Conservation (phyloP, 768 basidiomycete species). For the Astraeus odoratus region DNA sequence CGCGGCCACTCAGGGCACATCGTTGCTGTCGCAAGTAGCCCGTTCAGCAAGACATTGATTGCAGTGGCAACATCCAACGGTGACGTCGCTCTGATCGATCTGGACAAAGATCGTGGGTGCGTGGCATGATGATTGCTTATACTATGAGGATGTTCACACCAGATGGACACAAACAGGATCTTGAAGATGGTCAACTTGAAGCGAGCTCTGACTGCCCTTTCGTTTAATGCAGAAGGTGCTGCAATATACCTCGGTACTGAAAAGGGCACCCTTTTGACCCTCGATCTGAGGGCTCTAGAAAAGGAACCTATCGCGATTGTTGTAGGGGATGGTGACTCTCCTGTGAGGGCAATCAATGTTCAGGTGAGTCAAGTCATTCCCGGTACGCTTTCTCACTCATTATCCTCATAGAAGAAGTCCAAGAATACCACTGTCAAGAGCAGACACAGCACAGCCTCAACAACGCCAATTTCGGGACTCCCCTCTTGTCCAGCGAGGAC, state of each 20-base stretch:
- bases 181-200: slow-evolving; percentile 53
- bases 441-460: slow-evolving; percentile 10
- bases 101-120: slow-evolving; percentile 72
- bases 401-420: slow-evolving; percentile 9
- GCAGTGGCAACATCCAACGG: slow-evolving; percentile 52
- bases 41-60: slow-evolving; percentile 70
- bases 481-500: slow-evolving; percentile 2
- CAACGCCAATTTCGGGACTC: slow-evolving; percentile 1
- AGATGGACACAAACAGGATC: slow-evolving; percentile 35
- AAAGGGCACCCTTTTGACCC: slow-evolving; percentile 52
- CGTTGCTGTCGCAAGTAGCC: slow-evolving; percentile 53
- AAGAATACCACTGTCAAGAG: slow-evolving; percentile 9
- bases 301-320: slow-evolving; percentile 50
- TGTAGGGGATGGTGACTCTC: slow-evolving; percentile 40
- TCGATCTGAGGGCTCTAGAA: slow-evolving; percentile 61
- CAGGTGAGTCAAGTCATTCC: slow-evolving; percentile 39
- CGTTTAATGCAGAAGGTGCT: slow-evolving; percentile 66
- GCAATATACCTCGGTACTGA: slow-evolving; percentile 60
- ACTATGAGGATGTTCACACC: neutral
- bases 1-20: slow-evolving; percentile 42
- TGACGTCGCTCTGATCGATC: slow-evolving; percentile 52
- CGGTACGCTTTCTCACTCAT: neutral
- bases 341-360: slow-evolving; percentile 48
- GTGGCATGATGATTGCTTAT: slow-evolving; percentile 13
- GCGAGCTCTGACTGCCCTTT: slow-evolving; percentile 47